Base-by-base conservation (phyloP, 2,329 filamentous ascomycete species). In the Pseudocercospora ulei region DNA sequence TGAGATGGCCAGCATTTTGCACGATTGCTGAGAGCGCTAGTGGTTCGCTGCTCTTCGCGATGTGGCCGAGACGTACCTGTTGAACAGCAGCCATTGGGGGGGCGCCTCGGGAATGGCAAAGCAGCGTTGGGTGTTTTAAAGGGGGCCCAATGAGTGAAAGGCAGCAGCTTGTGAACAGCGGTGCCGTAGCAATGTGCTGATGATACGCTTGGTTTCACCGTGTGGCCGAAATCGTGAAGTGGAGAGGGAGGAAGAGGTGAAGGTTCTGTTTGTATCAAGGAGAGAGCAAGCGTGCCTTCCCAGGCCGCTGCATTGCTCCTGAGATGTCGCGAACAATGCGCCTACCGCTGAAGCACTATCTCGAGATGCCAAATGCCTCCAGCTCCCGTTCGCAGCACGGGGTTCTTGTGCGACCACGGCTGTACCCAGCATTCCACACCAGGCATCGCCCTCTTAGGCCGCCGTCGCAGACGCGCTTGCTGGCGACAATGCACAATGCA, bases 71-170 rank as follows among this genome's bases (percentile, higher is more conserved):
- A 51, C 48, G 38, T 8, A 55, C 52, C 45, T 49, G 42, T 14
- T 51, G 40, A 4, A 50, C 41, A 23, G 49, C 47, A n/a, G 45
- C 39, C 44, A 51, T 50, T 18, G 46, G 34, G 11, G 49, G 28
- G 8, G 38, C 39, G 17, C 51, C 22, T 16, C 29, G 41, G 3
- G 30, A 22, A 7, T n/a, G n/a, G n/a, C n/a, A n/a, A n/a, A n/a
- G n/a, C n/a, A n/a, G n/a, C n/a, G n/a, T n/a, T n/a, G n/a, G n/a
- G n/a, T n/a, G n/a, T n/a, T n/a, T n/a, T n/a, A 9, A 13, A n/a
- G 14, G 16, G 16, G 3, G 27, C 9, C 11, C 16, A 29, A 30
- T 4, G 27, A 30, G 27, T 18, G 27, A 18, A 8, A 18, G 23
- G 23, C 23, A 27, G 13, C 22, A 19, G 12, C 12, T 26, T 9